Percentiles rank a stretch among this genome's conserved stretches.
Conservation (phyloP, 306 rosid species). For the Phaseolus lunatus region DNA sequence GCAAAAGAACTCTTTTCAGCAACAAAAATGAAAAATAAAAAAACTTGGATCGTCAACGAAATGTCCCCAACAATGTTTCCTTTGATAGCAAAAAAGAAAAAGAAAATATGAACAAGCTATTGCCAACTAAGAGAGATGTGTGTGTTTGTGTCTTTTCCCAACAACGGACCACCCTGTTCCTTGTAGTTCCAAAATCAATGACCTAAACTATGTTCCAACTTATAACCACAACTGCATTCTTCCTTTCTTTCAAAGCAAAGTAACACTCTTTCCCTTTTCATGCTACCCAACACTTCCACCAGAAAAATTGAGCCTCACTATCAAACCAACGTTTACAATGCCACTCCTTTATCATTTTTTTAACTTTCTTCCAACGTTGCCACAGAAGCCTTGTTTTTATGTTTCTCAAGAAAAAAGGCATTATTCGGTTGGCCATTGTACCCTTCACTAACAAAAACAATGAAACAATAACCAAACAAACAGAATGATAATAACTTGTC, state of each 20-base stretch:
- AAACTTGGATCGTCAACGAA: background rate
- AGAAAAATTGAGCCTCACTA: background rate
- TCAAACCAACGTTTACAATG: constrained; percentile 33
- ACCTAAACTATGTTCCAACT: constrained; percentile 38
- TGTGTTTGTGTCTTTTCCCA: background rate
- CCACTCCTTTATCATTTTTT: background rate
- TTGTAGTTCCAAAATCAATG: constrained; percentile 35
- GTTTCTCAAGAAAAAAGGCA: constrained; percentile 12
- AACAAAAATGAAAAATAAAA: background rate
- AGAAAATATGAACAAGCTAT: background rate
- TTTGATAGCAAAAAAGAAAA: background rate
- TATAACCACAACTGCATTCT: constrained; percentile 30
- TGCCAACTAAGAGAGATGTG: constrained; percentile 13
- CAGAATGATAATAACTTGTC: background rate
- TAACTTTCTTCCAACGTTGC: constrained; percentile 23
- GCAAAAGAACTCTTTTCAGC: background rate
- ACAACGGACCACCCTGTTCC: constrained; percentile 26
- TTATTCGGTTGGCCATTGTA: constrained; percentile 36
- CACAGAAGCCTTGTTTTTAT: background rate
- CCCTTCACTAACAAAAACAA: constrained; percentile 16
- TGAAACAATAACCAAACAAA: constrained; percentile 24
- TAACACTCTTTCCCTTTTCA: constrained; percentile 24
- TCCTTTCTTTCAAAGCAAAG: constrained; percentile 49
- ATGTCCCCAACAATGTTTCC: constrained; percentile 28
- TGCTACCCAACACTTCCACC: constrained; percentile 26